phyloP scores from a whole-genome alignment of 208 protist genomes.

The Leishmania aethiopica region DNA sequence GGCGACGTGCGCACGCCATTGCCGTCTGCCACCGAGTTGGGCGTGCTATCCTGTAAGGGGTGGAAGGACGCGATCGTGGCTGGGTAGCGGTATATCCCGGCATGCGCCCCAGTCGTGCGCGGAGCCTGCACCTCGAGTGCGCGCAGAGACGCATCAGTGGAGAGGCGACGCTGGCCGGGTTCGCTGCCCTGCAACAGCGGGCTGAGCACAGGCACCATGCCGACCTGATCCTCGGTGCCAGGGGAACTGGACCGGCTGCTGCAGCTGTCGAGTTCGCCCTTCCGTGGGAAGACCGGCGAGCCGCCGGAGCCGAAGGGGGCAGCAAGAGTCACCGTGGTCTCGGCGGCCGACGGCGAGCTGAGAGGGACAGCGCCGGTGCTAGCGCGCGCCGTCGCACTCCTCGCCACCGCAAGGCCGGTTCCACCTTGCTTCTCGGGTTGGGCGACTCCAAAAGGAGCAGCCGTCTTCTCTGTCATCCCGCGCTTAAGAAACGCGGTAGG shows the following conservation, averaged over 20 bases:
- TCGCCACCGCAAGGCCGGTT: neutral
- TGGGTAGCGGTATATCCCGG: slow-evolving; percentile 6
- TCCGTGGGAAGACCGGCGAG: neutral
- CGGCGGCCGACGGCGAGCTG: neutral
- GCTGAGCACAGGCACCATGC: slow-evolving; percentile 29
- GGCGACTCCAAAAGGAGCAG: neutral
- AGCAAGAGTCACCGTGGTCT: neutral
- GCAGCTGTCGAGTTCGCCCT: slow-evolving; percentile 13
- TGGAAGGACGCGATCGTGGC: neutral
- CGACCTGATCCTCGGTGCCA: slow-evolving; percentile 32
- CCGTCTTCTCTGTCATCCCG: neutral
- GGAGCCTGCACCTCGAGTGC: slow-evolving; percentile 4
- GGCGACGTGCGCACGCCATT: slow-evolving; percentile 3
- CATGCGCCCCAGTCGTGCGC: neutral
- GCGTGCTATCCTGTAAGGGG: neutral
- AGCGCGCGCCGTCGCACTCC: neutral
- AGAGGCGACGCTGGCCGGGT: neutral
- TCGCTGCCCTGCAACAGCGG: slow-evolving; percentile 18
- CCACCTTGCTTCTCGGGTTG: slow-evolving; percentile 4
- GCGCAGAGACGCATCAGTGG: neutral
- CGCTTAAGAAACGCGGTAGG: slow-evolving; percentile 21
- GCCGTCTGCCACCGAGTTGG: neutral
- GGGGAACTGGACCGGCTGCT: slow-evolving; percentile 30
- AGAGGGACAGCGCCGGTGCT: neutral
- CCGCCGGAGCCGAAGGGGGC: neutral